These are phyloP conservation scores for Ploettnerulaceae sp. DNA, from an alignment of 2,329 filamentous ascomycete genomes.

Conservation along the genomic window DNA sequence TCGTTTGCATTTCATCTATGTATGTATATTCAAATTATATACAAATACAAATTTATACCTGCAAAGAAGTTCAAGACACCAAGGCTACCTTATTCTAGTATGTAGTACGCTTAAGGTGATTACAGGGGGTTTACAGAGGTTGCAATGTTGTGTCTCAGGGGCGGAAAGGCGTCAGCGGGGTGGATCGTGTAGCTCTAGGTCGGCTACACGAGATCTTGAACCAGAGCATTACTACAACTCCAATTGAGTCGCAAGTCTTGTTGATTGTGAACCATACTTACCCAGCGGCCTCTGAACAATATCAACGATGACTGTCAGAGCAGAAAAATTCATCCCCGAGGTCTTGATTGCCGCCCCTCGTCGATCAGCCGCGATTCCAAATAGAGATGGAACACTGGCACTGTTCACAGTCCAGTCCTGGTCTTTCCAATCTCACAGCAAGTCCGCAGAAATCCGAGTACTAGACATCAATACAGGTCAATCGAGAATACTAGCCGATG, in stretches of 20 bases:
- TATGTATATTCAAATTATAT: too few relatives aligned
- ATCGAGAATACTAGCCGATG: conserved; percentile 60
- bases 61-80: too few relatives aligned
- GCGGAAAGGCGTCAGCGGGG: too few relatives aligned
- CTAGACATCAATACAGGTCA: conserved; percentile 65
- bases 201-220: too few relatives aligned
- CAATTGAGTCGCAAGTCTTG: not conserved
- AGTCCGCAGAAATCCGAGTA: conserved; percentile 63
- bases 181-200: too few relatives aligned
- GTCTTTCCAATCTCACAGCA: conserved; percentile 70
- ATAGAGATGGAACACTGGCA: conserved; percentile 57
- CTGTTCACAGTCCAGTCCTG: conserved; percentile 71
- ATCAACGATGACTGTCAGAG: conserved; percentile 61
- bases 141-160: too few relatives aligned
- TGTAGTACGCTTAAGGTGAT: too few relatives aligned
- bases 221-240: too few relatives aligned
- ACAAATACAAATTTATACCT: too few relatives aligned
- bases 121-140: too few relatives aligned
- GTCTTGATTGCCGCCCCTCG: conserved; percentile 72
- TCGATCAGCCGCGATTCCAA: conserved; percentile 66
- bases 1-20: too few relatives aligned
- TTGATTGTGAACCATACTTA: not conserved
- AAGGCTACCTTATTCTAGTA: too few relatives aligned
- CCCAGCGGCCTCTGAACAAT: not conserved
- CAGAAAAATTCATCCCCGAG: conserved; percentile 69